Conservation (phyloP, 805 yeast genomes). For the Starmerella floris region DNA sequence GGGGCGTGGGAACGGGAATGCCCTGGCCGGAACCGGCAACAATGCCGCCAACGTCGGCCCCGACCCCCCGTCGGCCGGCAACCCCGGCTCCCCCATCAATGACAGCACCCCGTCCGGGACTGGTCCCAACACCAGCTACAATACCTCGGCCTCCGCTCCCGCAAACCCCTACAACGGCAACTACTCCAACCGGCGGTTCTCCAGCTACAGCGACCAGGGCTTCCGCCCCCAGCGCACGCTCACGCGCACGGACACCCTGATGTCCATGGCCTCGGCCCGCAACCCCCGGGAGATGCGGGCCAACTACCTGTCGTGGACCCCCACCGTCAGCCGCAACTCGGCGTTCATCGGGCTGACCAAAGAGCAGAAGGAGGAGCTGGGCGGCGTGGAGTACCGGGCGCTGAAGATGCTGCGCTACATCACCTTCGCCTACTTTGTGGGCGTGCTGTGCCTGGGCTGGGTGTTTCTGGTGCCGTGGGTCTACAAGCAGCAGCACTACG, state of each 20-base stretch:
- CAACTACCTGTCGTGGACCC: slow-evolving; percentile 71
- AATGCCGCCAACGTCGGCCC: too few relatives aligned
- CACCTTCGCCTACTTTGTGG: slow-evolving; percentile 52
- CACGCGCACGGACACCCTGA: slow-evolving; percentile 9
- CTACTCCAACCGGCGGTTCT: background rate
- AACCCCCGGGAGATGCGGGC: slow-evolving; percentile 24
- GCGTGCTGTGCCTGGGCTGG: slow-evolving; percentile 56
- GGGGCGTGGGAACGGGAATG: too few relatives aligned
- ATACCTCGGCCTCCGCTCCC: background rate
- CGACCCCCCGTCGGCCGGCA: background rate
- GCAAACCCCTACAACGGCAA: background rate
- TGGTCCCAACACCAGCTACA: background rate
- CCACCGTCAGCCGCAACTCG: slow-evolving; percentile 87
- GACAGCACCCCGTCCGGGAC: background rate
- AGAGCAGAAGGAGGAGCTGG: slow-evolving; percentile 82
- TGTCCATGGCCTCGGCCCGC: slow-evolving; percentile 9
- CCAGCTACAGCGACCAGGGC: background rate
- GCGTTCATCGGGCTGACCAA: slow-evolving; percentile 71
- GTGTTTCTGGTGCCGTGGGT: slow-evolving; percentile 37
- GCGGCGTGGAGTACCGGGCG: slow-evolving; percentile 94
- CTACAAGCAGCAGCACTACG: slow-evolving; percentile 21
- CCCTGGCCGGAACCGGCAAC: too few relatives aligned
- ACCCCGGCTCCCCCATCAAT: background rate
- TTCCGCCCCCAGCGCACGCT: slow-evolving; percentile 2
- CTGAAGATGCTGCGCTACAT: slow-evolving; percentile 52